Conservation (phyloP, 148 eudicot species). For the Camellia lanceoleosa region DNA sequence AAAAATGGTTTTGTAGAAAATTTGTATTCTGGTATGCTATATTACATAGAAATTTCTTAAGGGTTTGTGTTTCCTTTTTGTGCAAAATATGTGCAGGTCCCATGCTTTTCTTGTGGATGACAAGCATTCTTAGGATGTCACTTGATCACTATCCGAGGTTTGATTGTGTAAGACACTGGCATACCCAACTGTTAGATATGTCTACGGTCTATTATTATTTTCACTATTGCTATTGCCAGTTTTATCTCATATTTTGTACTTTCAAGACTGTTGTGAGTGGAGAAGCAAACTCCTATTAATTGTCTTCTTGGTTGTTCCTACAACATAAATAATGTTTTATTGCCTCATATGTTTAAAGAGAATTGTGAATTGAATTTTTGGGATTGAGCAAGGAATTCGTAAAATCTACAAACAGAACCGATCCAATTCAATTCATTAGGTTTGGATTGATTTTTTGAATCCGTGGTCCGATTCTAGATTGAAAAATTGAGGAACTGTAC, state of each 20-base stretch:
- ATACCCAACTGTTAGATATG: not conserved
- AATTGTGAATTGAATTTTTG: not conserved
- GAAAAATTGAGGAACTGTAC: no score
- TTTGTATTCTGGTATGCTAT: not conserved
- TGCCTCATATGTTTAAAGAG: not conserved
- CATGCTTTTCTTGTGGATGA: constrained; percentile 82
- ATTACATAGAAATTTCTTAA: not conserved
- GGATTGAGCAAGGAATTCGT: no score
- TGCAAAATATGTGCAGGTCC: constrained; percentile 54
- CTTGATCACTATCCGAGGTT: constrained; percentile 77
- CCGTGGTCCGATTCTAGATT: no score
- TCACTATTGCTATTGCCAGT: not conserved
- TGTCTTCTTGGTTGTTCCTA: not conserved
- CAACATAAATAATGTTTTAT: not conserved
- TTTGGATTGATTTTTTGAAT: no score
- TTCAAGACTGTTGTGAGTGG: not conserved
- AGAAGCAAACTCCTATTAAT: not conserved
- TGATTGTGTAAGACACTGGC: constrained; percentile 65
- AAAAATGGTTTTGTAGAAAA: not conserved
- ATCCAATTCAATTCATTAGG: no score
- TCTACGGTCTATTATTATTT: not conserved
- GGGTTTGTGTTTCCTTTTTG: constrained; percentile 9
- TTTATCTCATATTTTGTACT: not conserved
- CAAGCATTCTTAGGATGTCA: constrained; percentile 73
- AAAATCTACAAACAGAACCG: no score